Evolutionary conservation across 164 flowering plant species (phyloP), one percentile per base, ranked within the genome.

Genomic region (Vitis labrusca): DNA sequence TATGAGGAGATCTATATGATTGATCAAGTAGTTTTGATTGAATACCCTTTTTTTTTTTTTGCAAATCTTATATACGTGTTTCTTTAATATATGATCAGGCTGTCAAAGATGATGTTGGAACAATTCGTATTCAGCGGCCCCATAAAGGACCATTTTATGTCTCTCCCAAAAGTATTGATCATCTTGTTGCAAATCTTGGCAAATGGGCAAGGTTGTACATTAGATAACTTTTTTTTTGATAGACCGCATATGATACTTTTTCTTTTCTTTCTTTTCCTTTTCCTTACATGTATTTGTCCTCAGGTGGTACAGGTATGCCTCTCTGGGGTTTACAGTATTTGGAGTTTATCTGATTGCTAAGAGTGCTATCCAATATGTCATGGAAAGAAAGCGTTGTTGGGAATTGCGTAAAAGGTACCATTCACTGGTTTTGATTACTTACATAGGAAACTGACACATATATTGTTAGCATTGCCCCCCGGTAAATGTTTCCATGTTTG

Each of bases 121-220:
- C 88, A 14, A 50, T 96, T 59, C 83, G 96, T 51, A 84, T 96
- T 75, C 98, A 96, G 76, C 74, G 85, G 66, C 99, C 99, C 2
- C 84, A 88, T 70, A 87, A 87, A 76, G 99, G 99, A 48, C 97
- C 97, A 67, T 96, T 92, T 80, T 93, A 92, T 78, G 94, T 86
- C 47, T 82, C 99, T 58, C 91, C 90, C 8, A 90, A 87, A 83
- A 82, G 79, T 62, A 89, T 96, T 74, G 97, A 93, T 78, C 89
- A 93, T 68, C 97, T 93, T 76, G 85, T 92, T 81, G 81, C 84
- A 61, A 85, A 88, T 83, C 89, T 93, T 71, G 98, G 97, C 63
- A 87, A 84, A 75, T 93, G 95, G 97, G 87, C 98, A 68, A 92
- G 98, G 99, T 96, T 70, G 61, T 37, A n/a, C 50, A 47, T 69